phyloP scores from a whole-genome alignment of 176 grass and related monocot species.

The Musa acuminata region DNA sequence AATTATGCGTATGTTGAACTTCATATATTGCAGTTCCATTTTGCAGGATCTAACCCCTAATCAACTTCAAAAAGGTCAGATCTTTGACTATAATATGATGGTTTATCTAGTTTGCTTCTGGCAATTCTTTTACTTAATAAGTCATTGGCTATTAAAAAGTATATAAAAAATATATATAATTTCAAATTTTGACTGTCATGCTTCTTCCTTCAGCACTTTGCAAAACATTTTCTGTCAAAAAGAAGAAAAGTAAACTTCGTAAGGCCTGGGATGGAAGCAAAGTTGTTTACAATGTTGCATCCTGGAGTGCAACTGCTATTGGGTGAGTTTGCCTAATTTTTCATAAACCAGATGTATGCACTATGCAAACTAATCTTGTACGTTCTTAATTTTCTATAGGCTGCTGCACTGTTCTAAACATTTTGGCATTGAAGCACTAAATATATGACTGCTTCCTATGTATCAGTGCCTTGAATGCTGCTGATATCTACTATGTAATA shows the following conservation, averaged over 20 bases:
- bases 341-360: too few species aligned
- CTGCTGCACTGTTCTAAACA: too few species aligned
- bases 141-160: too few species aligned
- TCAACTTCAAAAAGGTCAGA: constrained; percentile 23
- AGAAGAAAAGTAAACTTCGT: constrained; percentile 21
- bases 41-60: constrained; percentile 25
- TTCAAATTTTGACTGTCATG: too few species aligned
- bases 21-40: not conserved
- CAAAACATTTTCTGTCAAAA: constrained; percentile 27
- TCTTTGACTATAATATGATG: too few species aligned
- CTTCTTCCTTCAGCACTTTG: constrained; percentile 10
- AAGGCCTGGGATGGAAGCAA: constrained; percentile 29
- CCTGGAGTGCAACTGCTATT: constrained; percentile 25
- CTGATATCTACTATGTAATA: too few species aligned
- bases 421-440: too few species aligned
- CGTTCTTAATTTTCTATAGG: not conserved
- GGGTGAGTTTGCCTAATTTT: constrained; percentile 4
- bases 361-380: not conserved
- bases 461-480: too few species aligned
- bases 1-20: too few species aligned
- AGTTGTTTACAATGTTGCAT: constrained; percentile 25
- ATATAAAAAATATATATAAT: too few species aligned
- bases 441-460: too few species aligned
- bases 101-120: not conserved
- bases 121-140: too few species aligned